Percentiles rank a stretch among this genome's conserved stretches.
These are phyloP conservation scores for Chlorella sorokiniana DNA, from an alignment of 139 green algal species.

Conservation along the genomic window DNA sequence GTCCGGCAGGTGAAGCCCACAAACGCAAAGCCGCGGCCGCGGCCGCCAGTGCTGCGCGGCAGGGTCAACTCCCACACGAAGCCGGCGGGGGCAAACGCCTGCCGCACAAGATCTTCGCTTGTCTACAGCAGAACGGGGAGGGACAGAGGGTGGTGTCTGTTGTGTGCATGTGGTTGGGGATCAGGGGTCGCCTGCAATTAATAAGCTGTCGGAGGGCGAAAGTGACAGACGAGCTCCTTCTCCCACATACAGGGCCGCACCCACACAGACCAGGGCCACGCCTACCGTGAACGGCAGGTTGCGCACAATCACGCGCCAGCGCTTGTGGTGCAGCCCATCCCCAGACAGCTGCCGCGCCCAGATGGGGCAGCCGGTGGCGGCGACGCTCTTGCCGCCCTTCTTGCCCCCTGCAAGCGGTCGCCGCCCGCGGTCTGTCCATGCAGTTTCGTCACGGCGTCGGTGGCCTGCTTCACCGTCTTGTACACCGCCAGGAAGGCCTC, in stretches of 20 bases:
- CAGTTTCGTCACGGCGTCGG: conserved; percentile 74
- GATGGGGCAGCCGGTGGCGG: neutral
- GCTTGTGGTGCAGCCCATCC: conserved; percentile 85
- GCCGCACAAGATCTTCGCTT: conserved; percentile 59
- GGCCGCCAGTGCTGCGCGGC: conserved; percentile 61
- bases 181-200: no score
- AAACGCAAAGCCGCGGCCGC: conserved; percentile 88
- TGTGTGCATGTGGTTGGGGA: neutral
- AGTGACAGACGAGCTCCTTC: no score
- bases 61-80: conserved; percentile 83
- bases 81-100: conserved; percentile 52
- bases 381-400: neutral
- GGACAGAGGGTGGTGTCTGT: neutral
- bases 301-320: conserved; percentile 90
- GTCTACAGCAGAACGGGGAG: conserved; percentile 37
- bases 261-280: neutral
- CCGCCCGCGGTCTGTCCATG: conserved; percentile 51
- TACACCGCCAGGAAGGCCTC: conserved; percentile 68
- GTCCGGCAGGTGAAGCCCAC: conserved; percentile 75
- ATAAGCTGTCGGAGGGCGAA: no score
- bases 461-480: conserved; percentile 69
- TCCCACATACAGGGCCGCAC: no score
- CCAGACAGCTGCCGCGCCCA: conserved; percentile 74
- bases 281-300: conserved; percentile 88
- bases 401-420: conserved; percentile 1